Base-by-base conservation (phyloP, 345 rosid genomes). In the Camelina hispida region DNA sequence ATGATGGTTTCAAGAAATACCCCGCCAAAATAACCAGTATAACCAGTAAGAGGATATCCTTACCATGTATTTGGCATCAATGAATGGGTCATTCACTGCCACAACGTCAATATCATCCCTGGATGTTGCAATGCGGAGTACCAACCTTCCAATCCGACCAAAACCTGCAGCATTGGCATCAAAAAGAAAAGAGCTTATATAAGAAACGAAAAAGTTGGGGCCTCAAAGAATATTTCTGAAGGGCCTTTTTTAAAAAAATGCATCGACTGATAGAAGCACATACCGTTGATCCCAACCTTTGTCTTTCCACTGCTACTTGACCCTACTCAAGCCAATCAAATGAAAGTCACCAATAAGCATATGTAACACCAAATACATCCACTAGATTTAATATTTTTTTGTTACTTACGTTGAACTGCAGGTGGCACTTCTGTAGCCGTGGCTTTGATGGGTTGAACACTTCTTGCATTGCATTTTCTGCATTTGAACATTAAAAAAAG, bases 91-190 rank as follows among this genome's bases (percentile, higher is more conserved):
- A 81, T 96, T 96, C 72, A 96, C 94, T 20, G 96, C 96, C 55
- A 96, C 97, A 18, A 89, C 89, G 42, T 91, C 91, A 38, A 96
- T 78, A 74, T 96, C 96, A 83, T 93, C 99, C 84, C 99, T 91
- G 34, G 79, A 81, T 38, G 89, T 84, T 66, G 99, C 98, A 68
- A 96, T 81, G 22, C 99, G 87, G 64, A 96, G 83, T 60, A 96
- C 98, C 87, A 96, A 78, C 83, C 99, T 85, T 65, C 99, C 99
- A 73, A 96, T 93, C 18, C 99, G 93, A 78, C 99, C 99, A 87
- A 93, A 96, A 70, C 99, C 99, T 95, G 86, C 28, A 51, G 64
- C 43, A 15, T n/a, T n/a, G n/a, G n/a, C n/a, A n/a, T n/a, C n/a
- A 44, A 40, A 40, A 20, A 12, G 43, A 48, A 40, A 55, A 4